A percentile compares a stretch with the other conserved stretches of the same genome.
Conservation (phyloP, 805 yeast species). For the Kazachstania taianensis region DNA sequence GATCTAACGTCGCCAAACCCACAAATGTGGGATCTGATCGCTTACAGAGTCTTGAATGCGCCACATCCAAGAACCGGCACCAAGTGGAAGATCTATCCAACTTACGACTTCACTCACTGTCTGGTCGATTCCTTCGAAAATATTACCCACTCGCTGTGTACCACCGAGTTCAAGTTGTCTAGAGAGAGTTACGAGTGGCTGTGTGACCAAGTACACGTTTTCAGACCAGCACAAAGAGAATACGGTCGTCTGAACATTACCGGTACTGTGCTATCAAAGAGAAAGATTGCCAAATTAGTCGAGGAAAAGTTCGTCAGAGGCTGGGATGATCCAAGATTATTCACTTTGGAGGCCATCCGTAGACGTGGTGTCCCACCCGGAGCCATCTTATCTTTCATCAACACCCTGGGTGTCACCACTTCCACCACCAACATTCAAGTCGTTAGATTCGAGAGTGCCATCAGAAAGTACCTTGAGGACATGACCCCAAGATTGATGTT, state of each 20-base stretch:
- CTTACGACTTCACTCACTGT: conserved; percentile 98
- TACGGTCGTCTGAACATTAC: conserved; percentile 93
- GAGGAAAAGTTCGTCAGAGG: conserved; percentile 75
- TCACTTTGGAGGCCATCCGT: conserved; percentile 85
- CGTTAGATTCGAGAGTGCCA: conserved; percentile 78
- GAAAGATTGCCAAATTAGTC: conserved; percentile 91
- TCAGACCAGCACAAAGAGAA: conserved; percentile 98
- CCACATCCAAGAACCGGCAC: conserved; percentile 94
- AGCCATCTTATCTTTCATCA: conserved; percentile 84
- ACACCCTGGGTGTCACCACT: conserved; percentile 95
- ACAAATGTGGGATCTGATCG: conserved; percentile 99
- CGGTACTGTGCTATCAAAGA: conserved; percentile 88
- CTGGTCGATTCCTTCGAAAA: conserved; percentile 95
- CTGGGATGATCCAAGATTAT: conserved; percentile 98
- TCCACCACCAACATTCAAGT: conserved; percentile 85
- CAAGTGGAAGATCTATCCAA: conserved; percentile 96
- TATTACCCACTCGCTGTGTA: conserved; percentile 91
- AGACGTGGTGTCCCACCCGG: conserved; percentile 99
- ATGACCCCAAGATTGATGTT: conserved; percentile 93
- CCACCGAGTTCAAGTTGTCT: conserved; percentile 85
- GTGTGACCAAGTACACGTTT: conserved; percentile 88
- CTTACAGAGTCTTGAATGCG: conserved; percentile 87
- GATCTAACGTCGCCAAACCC: conserved; percentile 85
- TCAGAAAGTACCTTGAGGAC: conserved; percentile 79
- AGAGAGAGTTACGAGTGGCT: conserved; percentile 98